Evolutionary conservation across 345 rosid genomes (phyloP), one percentile per base, ranked within the genome.

Genomic region (Arabis hirsuta): DNA sequence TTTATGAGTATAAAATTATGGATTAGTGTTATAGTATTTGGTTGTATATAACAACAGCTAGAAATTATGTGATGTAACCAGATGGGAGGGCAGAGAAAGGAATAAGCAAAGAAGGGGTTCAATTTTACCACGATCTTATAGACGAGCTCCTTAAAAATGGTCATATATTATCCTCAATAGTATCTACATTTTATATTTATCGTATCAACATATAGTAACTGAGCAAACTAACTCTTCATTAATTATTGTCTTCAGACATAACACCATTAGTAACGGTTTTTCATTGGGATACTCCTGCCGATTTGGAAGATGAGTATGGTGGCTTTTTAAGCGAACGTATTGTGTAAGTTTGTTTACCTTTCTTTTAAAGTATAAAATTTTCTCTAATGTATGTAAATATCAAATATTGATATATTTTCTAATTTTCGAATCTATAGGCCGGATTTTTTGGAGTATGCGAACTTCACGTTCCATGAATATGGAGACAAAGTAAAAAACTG

Each of bases 401-500:
- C 24, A 44, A 9, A 9, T 12, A 41, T 12, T 2, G 24, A 22
- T 27, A 12, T 8, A 26, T 4, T 20, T 39, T 14, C 12, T 57
- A 2, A 61, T 2, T 3, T 67, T 19, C 12, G n/a, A 16, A 20
- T 24, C 16, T 38, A 45, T 62, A 84, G 86, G 55, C 20, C 50
- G 1, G 86, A 82, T 54, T 85, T 85, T 56, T 14, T 7, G 29
- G 82, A 74, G 29, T 85, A 42, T 12, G 84, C 81, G 4, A 82
- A 82, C 32, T 32, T 81, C n/a, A 81, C 83, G 53, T 85, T 73
- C 69, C 78, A 55, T 1, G 68, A 53, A 13, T 85, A 74, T 42
- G 88, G 88, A 8, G 86, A 79, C 46, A 72, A 83, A 48, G 86
- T 84, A 56, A 85, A 85, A 67, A 46, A 81, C 11, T 85, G 86